Conservation (phyloP, 192 early-diverging fungal species). For the Mortierella claussenii region DNA sequence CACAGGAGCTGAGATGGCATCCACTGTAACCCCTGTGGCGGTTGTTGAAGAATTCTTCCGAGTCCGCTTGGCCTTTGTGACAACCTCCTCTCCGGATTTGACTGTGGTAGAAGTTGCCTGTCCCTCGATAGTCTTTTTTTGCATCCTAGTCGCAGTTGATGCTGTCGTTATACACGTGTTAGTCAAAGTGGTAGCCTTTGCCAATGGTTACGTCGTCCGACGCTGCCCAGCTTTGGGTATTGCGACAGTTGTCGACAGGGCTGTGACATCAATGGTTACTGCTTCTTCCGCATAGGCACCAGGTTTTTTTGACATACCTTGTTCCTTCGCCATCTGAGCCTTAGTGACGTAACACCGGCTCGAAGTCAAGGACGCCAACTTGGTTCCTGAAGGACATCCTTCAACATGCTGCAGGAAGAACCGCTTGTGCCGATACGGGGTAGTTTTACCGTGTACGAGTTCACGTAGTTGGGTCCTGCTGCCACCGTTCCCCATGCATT, state of each 20-base stretch:
- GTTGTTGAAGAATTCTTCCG: constrained; percentile 8
- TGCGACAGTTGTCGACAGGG: background rate
- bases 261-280: background rate
- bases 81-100: background rate
- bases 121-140: background rate
- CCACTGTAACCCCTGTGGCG: background rate
- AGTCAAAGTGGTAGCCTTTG: too few species aligned
- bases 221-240: too few species aligned
- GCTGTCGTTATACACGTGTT: too few species aligned
- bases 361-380: too few species aligned
- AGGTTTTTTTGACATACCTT: too few species aligned
- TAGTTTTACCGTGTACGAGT: too few species aligned
- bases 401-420: too few species aligned
- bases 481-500: background rate
- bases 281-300: background rate
- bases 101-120: background rate
- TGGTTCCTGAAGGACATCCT: background rate
- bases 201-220: too few species aligned
- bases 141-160: background rate
- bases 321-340: too few species aligned
- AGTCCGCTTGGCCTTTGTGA: background rate
- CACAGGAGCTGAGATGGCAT: background rate
- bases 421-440: too few species aligned
- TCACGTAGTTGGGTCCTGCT: background rate
- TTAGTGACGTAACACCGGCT: too few species aligned